These are phyloP conservation scores for Bodo saltans DNA, from an alignment of 78 protist genomes.

Conservation along the genomic window DNA sequence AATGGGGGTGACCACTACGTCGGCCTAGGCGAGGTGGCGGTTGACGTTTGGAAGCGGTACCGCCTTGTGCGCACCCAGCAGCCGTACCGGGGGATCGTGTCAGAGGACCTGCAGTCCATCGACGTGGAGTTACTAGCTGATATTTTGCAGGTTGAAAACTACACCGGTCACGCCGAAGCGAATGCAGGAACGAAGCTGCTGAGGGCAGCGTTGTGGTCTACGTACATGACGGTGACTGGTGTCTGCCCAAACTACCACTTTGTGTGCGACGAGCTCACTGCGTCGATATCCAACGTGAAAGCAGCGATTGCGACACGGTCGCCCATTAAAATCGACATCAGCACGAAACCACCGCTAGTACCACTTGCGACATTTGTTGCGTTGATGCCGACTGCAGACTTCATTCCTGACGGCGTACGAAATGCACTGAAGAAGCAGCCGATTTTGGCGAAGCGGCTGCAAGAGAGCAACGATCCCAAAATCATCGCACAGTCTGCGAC, in stretches of 20 bases:
- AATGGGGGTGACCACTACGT: not conserved
- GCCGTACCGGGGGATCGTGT: not conserved
- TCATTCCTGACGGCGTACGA: too few relatives aligned
- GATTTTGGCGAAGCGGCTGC: too few relatives aligned
- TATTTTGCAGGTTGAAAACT: not conserved
- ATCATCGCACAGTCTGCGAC: too few relatives aligned
- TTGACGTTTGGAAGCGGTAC: not conserved
- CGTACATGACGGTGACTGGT: not conserved
- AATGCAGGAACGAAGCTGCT: not conserved
- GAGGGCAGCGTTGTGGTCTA: not conserved
- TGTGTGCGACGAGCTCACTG: not conserved
- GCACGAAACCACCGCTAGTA: too few relatives aligned
- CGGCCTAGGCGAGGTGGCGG: not conserved
- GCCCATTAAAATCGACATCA: too few relatives aligned
- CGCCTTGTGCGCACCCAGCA: not conserved
- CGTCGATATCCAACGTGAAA: too few relatives aligned
- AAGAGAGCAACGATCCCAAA: too few relatives aligned
- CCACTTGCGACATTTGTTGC: too few relatives aligned
- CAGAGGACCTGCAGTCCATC: not conserved
- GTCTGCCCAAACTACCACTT: not conserved
- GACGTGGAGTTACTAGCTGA: not conserved
- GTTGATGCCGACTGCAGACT: too few relatives aligned
- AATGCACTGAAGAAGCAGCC: too few relatives aligned
- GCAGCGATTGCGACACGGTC: too few relatives aligned
- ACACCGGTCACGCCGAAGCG: not conserved